Percentiles rank a stretch among this genome's conserved stretches.
Evolutionary conservation across 164 flowering plant genomes (phyloP).

Genomic region (Sextonia rubra): DNA sequence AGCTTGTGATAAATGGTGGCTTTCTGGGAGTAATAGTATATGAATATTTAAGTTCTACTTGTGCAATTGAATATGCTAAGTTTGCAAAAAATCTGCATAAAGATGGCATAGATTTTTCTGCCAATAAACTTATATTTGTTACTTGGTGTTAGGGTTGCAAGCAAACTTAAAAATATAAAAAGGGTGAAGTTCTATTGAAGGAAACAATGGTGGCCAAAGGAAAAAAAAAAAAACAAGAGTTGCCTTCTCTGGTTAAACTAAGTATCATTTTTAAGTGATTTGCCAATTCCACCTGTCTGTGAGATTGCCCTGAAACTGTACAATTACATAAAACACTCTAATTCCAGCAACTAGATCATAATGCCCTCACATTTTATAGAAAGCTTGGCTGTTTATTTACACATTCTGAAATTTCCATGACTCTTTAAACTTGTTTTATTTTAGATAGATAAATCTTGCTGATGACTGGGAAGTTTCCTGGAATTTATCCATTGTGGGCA

Average conservation of each 20-base stretch:
- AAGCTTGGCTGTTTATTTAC: too few relatives aligned
- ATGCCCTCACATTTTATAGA: neutral
- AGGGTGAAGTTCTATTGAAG: too few relatives aligned
- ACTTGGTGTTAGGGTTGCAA: neutral
- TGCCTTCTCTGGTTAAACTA: neutral
- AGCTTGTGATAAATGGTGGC: neutral
- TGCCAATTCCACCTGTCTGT: constrained; percentile 7
- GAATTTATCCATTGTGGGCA: too few relatives aligned
- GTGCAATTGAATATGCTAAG: neutral
- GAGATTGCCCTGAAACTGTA: neutral
- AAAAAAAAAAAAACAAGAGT: neutral
- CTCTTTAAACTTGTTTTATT: too few relatives aligned
- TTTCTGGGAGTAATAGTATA: neutral
- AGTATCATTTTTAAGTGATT: neutral
- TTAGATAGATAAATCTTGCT: too few relatives aligned
- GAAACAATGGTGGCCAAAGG: too few relatives aligned
- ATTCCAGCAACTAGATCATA: neutral
- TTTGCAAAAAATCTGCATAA: neutral
- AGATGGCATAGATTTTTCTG: neutral
- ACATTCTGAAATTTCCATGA: too few relatives aligned
- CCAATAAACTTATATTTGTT: neutral
- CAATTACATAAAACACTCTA: neutral
- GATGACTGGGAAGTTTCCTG: too few relatives aligned
- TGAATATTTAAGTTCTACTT: neutral
- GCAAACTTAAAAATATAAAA: too few relatives aligned